phyloP scores from a whole-genome alignment of 805 yeast species.

The Blastobotrys muscicola region DNA sequence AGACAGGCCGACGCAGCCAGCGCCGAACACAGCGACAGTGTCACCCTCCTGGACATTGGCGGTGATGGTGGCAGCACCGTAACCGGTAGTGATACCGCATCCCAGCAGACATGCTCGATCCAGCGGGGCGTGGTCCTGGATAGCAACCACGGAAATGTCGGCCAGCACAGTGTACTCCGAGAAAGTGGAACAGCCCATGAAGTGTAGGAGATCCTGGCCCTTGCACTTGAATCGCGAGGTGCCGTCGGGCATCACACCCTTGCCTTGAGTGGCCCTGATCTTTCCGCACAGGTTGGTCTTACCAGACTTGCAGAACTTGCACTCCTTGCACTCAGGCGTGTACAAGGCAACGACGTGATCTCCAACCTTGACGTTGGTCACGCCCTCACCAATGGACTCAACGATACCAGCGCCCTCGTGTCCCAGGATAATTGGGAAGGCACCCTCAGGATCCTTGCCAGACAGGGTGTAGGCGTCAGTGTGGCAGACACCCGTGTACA shows the following conservation, averaged over 20 bases:
- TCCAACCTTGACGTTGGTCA: conserved; percentile 80
- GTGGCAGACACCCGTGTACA: conserved; percentile 92
- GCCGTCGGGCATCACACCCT: conserved; percentile 98
- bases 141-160: conserved; percentile 91
- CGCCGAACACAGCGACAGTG: conserved; percentile 93
- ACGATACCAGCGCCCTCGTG: conserved; percentile 99
- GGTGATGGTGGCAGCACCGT: conserved; percentile 93
- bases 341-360: conserved; percentile 89
- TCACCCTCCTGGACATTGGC: conserved; percentile 89
- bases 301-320: conserved; percentile 90
- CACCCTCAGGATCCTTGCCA: conserved; percentile 95
- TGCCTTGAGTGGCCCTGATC: conserved; percentile 95
- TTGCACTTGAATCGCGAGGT: conserved; percentile 70
- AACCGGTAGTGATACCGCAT: conserved; percentile 97
- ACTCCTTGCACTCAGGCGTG: conserved; percentile 93
- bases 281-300: conserved; percentile 95
- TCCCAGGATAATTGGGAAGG: conserved; percentile 86
- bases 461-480: conserved; percentile 95
- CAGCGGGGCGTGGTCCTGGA: conserved; percentile 71
- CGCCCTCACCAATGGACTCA: conserved; percentile 92
- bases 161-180: conserved; percentile 97
- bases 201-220: conserved; percentile 80
- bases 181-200: conserved; percentile 97
- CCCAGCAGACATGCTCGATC: conserved; percentile 90
- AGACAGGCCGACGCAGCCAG: conserved; percentile 94